Percentiles rank a stretch among this genome's conserved stretches.
phyloP scores from a whole-genome alignment of 1,284 basidiomycete species.

The Lentinus polychrous region DNA sequence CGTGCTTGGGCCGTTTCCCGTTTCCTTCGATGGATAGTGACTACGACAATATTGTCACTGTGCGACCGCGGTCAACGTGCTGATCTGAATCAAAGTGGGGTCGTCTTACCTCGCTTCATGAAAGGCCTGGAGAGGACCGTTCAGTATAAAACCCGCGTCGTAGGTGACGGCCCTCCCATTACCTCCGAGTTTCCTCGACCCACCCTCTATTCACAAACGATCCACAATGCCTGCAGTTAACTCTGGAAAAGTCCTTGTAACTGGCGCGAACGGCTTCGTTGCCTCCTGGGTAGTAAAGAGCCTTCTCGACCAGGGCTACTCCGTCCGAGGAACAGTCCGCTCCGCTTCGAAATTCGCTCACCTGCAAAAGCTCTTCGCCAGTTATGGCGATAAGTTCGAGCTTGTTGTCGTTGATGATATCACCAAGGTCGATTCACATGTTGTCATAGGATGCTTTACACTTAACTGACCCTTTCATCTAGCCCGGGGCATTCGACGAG shows the following conservation, averaged over 20 bases:
- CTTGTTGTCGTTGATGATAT: conserved; percentile 3
- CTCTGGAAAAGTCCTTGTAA: conserved; percentile 22
- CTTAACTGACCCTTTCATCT: neutral
- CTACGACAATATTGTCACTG: too few species aligned
- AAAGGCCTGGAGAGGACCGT: too few species aligned
- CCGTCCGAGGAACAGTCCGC: conserved; percentile 44
- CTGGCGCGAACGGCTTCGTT: conserved; percentile 26
- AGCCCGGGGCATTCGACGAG: conserved; percentile 51
- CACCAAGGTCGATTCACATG: conserved; percentile 12
- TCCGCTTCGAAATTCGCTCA: conserved; percentile 37
- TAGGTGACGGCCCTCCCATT: too few species aligned
- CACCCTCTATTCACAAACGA: neutral
- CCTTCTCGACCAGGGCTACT: conserved; percentile 27
- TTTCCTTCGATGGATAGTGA: too few species aligned
- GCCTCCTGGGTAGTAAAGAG: conserved; percentile 24
- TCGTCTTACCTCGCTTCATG: too few species aligned
- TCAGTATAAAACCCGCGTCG: too few species aligned
- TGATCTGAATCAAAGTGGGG: too few species aligned
- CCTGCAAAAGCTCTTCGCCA: conserved; percentile 14
- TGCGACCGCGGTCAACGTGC: too few species aligned
- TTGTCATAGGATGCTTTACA: conserved; percentile 34
- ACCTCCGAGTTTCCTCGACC: neutral
- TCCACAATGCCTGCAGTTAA: conserved; percentile 9
- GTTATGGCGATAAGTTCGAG: conserved; percentile 1
- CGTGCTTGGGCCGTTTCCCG: too few species aligned